These are phyloP conservation scores for Filobasidium wieringae DNA, from an alignment of 768 basidiomycete species.

Conservation along the genomic window DNA sequence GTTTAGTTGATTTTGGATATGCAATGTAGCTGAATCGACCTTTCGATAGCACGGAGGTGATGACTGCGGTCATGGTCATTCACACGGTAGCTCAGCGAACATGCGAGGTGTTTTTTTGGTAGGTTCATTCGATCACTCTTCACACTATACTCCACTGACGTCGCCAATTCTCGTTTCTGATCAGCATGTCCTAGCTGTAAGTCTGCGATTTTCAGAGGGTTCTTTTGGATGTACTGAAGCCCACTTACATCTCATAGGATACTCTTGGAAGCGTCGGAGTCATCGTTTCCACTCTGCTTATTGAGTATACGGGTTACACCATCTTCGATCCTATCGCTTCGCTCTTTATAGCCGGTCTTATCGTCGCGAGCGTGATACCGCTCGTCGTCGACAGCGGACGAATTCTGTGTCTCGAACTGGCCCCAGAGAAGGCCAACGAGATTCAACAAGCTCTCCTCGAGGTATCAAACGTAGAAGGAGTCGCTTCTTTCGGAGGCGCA, in stretches of 20 bases:
- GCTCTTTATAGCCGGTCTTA: constrained; percentile 85
- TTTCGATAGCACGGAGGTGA: not conserved
- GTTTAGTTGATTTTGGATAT: not conserved
- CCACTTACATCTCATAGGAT: not conserved
- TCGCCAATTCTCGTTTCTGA: not conserved
- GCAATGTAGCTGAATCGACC: not conserved
- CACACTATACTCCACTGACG: not conserved
- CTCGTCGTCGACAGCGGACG: constrained; percentile 87
- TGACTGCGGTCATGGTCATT: constrained; percentile 12
- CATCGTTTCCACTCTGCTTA: constrained; percentile 89
- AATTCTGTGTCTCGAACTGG: constrained; percentile 74
- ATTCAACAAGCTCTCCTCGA: constrained; percentile 41
- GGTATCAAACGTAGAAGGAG: constrained; percentile 56
- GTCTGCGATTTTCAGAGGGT: too few relatives aligned
- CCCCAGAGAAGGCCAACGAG: constrained; percentile 41
- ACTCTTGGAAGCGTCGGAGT: constrained; percentile 77
- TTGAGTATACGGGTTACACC: constrained; percentile 94
- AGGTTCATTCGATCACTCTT: not conserved
- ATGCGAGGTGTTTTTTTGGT: constrained; percentile 83
- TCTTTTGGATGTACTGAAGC: too few relatives aligned
- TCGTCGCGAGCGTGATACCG: constrained; percentile 89
- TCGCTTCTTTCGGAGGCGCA: constrained; percentile 65
- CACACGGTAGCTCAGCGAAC: constrained; percentile 51
- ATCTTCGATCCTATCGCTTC: constrained; percentile 98
- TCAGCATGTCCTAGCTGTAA: constrained; percentile 79